These are phyloP conservation scores for Gracilaria gracilis DNA, from an alignment of 23 red algal genomes.

Conservation along the genomic window DNA sequence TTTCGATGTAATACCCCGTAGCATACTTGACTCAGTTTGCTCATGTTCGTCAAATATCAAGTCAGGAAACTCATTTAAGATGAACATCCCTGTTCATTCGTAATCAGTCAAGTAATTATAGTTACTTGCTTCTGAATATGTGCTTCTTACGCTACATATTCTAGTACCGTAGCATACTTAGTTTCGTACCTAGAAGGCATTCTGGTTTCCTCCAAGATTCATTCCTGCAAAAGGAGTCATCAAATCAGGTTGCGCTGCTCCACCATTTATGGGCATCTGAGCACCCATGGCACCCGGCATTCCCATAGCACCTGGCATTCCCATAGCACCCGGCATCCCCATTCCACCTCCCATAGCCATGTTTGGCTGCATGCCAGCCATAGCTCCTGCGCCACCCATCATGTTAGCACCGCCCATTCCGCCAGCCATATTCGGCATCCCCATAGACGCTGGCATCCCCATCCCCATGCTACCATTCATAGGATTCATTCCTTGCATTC, in stretches of 20 bases:
- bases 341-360: constrained; percentile 46
- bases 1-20: background rate
- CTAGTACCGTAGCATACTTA: background rate
- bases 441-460: constrained; percentile 38
- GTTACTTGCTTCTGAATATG: background rate
- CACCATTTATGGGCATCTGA: constrained; percentile 40
- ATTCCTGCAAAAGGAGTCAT: constrained; percentile 69
- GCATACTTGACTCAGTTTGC: background rate
- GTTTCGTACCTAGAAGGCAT: background rate
- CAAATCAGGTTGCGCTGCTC: constrained; percentile 34
- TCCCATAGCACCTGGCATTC: constrained; percentile 34
- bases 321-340: constrained; percentile 15
- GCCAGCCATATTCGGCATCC: constrained; percentile 16
- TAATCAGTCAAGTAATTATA: background rate
- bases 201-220: constrained; percentile 63
- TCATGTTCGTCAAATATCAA: background rate
- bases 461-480: constrained; percentile 41
- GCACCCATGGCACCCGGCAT: constrained; percentile 14
- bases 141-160: background rate
- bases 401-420: background rate
- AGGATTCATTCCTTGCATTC: constrained; percentile 24
- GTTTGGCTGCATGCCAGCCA: constrained; percentile 13
- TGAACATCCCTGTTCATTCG: background rate
- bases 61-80: background rate
- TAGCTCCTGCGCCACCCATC: constrained; percentile 6